A percentile compares a stretch with the other conserved stretches of the same genome.
Evolutionary conservation across 805 yeast genomes (phyloP).

Genomic region (Priceomyces castillae): DNA sequence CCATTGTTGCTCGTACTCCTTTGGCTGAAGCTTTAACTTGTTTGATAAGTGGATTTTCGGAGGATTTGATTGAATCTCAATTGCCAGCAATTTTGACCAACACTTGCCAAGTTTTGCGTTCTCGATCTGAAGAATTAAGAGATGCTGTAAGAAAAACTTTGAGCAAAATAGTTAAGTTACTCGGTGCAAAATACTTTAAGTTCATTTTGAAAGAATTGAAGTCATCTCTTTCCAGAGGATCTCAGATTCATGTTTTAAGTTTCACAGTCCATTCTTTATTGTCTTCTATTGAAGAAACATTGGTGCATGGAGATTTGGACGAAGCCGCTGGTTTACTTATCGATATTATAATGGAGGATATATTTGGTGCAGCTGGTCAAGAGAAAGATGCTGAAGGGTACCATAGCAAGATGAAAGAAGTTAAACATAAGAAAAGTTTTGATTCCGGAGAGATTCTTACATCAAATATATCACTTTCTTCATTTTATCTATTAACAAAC

Average conservation of each 20-base stretch:
- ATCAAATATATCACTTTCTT: slow-evolving; percentile 54
- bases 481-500: slow-evolving; percentile 55
- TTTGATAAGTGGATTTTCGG: slow-evolving; percentile 59
- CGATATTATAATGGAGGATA: slow-evolving; percentile 83
- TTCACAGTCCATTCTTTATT: slow-evolving; percentile 78
- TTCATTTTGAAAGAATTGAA: slow-evolving; percentile 77
- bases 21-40: slow-evolving; percentile 77
- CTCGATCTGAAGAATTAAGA: slow-evolving; percentile 82
- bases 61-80: slow-evolving; percentile 51
- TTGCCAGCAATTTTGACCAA: slow-evolving; percentile 82
- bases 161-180: slow-evolving; percentile 55
- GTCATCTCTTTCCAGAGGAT: slow-evolving; percentile 79
- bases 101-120: slow-evolving; percentile 84
- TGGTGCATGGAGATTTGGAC: slow-evolving; percentile 74
- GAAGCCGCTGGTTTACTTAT: slow-evolving; percentile 58
- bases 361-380: slow-evolving; percentile 86
- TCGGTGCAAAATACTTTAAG: slow-evolving; percentile 72
- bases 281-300: slow-evolving; percentile 44
- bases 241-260: slow-evolving; percentile 90
- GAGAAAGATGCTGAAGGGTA: slow-evolving; percentile 96
- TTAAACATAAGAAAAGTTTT: slow-evolving; percentile 81
- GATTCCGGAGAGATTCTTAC: slow-evolving; percentile 84
- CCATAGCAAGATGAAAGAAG: slow-evolving; percentile 81
- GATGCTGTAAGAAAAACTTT: slow-evolving; percentile 79
- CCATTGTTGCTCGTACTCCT: slow-evolving; percentile 70